Evolutionary conservation across 2,329 filamentous ascomycete genomes (phyloP), one percentile per base, ranked within the genome.

Genomic region (Penicillium sp.): DNA sequence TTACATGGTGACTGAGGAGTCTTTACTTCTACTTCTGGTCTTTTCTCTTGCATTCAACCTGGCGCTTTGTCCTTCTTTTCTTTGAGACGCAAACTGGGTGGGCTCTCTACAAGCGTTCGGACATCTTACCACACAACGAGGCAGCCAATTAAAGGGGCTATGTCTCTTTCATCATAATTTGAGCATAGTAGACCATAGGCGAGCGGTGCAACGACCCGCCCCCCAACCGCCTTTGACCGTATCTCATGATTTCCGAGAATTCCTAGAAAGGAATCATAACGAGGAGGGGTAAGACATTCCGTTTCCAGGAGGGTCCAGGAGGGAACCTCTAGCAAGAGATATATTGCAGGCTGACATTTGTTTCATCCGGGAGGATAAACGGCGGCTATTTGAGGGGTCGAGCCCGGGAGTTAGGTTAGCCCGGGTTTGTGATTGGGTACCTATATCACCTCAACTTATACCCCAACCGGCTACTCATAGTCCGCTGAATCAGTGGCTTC

Each of bases 261-360:
- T 54, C 4, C 13, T 52, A 2, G 31, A 46, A 8, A 33, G 46
- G 52, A 18, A 56, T 52, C 22, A 35, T 55, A 13, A 25, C 43
- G 22, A 2, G 14, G 56, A 31, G 6, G 2, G 49, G 49, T 33
- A 55, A 48, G 3, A 27, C 52, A 1, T 59, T 75, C 46, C 80
- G 77, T n/a, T 71, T 72, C 5, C 83, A 79, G 63, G 71, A n/a
- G n/a, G n/a, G n/a, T n/a, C n/a, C n/a, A n/a, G n/a, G n/a, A n/a
- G 69, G 58, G 57, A 25, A 70, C 76, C n/a, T 77, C 54, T 62
- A 63, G 16, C 9, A n/a, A n/a, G 37, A 54, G 30, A 40, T 56
- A n/a, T 40, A 42, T 38, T 41, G 44, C 34, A 39, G 49, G 8
- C 13, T 59, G 30, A 52, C 53, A 25, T 36, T 12, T 59, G 55